These are phyloP conservation scores for Morella rubra DNA, from an alignment of 306 rosid species.

Conservation along the genomic window DNA sequence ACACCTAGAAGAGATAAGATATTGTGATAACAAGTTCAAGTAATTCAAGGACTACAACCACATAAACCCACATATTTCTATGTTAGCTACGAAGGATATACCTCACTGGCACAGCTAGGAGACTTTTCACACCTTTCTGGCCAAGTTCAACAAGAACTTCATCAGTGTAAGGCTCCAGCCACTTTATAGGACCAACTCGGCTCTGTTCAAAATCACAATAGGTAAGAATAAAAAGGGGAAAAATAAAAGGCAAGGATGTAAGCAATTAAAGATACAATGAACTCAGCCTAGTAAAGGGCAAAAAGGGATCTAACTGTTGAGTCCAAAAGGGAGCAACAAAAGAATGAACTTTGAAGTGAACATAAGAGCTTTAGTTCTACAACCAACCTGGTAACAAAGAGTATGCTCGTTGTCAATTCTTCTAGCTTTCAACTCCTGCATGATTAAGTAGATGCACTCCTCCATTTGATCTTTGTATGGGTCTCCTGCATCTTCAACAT, in stretches of 20 bases:
- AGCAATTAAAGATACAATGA: background rate
- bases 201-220: constrained; percentile 52
- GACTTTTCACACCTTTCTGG: constrained; percentile 85
- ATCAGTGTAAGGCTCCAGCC: constrained; percentile 98
- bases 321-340: background rate
- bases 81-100: constrained; percentile 20
- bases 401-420: constrained; percentile 78
- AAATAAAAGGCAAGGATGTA: constrained; percentile 11
- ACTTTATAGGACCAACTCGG: constrained; percentile 99
- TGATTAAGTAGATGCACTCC: constrained; percentile 83
- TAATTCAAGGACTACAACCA: background rate
- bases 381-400: constrained; percentile 92
- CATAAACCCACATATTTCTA: background rate
- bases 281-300: background rate
- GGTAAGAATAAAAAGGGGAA: background rate
- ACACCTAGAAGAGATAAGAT: background rate
- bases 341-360: background rate
- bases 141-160: constrained; percentile 97
- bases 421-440: constrained; percentile 94
- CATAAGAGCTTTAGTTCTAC: constrained; percentile 4
- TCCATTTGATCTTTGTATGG: constrained; percentile 99
- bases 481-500: constrained; percentile 92
- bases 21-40: background rate
- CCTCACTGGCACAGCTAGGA: constrained; percentile 99
- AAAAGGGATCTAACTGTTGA: background rate